Evolutionary conservation across 345 rosid species (phyloP).

Genomic region (Rhodomyrtus tomentosa): DNA sequence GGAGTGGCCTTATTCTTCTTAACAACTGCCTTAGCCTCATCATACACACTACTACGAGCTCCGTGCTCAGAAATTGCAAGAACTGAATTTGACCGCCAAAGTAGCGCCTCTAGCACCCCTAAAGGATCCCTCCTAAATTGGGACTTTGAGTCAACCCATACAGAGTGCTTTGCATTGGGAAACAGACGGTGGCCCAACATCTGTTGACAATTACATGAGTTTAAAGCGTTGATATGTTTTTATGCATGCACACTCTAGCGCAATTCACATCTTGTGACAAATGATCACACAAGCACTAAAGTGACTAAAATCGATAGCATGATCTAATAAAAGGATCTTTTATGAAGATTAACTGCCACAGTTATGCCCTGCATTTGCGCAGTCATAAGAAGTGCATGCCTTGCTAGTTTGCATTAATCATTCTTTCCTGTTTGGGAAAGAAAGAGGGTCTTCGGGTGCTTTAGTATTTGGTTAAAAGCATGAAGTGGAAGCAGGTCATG

Average conservation of each 20-base stretch:
- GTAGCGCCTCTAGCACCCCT: slow-evolving; percentile 83
- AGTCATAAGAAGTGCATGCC: background rate
- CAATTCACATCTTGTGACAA: background rate
- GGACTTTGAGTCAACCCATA: slow-evolving; percentile 98
- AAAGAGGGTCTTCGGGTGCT: background rate
- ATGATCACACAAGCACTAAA: background rate
- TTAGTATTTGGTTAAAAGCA: background rate
- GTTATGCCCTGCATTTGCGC: background rate
- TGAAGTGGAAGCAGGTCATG: background rate
- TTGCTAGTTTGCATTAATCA: background rate
- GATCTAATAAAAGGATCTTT: background rate
- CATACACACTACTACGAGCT: slow-evolving; percentile 90
- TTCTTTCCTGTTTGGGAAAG: background rate
- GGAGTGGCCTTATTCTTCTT: slow-evolving; percentile 86
- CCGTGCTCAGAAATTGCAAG: slow-evolving; percentile 95
- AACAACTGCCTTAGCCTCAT: slow-evolving; percentile 87
- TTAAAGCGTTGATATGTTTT: background rate
- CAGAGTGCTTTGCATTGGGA: slow-evolving; percentile 63
- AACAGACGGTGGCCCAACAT: slow-evolving; percentile 93
- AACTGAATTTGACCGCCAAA: slow-evolving; percentile 79
- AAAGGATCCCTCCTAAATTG: slow-evolving; percentile 95
- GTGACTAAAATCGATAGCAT: background rate
- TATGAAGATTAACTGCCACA: background rate
- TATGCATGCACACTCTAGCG: background rate
- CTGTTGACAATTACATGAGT: slow-evolving; percentile 24